Conservation (phyloP, 164 flowering plant species). For the Kalanchoe fedtschenkoi region DNA sequence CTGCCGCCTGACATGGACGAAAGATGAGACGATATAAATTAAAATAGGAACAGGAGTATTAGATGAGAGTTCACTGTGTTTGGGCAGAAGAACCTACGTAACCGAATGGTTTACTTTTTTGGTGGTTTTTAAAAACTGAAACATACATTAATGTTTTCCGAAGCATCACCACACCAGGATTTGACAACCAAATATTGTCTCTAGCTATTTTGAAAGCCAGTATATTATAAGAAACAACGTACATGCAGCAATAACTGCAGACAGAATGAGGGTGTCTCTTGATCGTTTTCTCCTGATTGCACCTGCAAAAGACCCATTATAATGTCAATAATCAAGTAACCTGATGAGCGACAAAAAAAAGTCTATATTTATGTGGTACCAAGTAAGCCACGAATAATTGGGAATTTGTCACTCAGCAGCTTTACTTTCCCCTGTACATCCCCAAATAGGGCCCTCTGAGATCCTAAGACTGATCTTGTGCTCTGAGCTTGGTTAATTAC, state of each 20-base stretch:
- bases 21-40: too few relatives aligned
- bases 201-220: constrained; percentile 76
- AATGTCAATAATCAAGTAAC: not conserved
- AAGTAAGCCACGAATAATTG: constrained; percentile 76
- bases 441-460: constrained; percentile 67
- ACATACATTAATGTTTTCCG: not conserved
- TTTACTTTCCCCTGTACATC: constrained; percentile 94
- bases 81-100: too few relatives aligned
- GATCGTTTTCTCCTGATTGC: constrained; percentile 76
- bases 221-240: constrained; percentile 88
- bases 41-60: too few relatives aligned
- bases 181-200: not conserved
- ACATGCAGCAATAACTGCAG: constrained; percentile 94
- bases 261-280: constrained; percentile 82
- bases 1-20: too few relatives aligned
- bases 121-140: not conserved
- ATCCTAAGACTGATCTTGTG: constrained; percentile 67
- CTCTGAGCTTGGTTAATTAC: constrained; percentile 91
- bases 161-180: not conserved
- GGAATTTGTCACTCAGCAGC: constrained; percentile 73
- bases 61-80: too few relatives aligned
- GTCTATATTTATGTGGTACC: constrained; percentile 29
- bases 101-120: too few relatives aligned
- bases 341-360: not conserved
- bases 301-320: not conserved